These are phyloP conservation scores for Pichia nanzhaoensis DNA, from an alignment of 805 yeast species.

Conservation along the genomic window DNA sequence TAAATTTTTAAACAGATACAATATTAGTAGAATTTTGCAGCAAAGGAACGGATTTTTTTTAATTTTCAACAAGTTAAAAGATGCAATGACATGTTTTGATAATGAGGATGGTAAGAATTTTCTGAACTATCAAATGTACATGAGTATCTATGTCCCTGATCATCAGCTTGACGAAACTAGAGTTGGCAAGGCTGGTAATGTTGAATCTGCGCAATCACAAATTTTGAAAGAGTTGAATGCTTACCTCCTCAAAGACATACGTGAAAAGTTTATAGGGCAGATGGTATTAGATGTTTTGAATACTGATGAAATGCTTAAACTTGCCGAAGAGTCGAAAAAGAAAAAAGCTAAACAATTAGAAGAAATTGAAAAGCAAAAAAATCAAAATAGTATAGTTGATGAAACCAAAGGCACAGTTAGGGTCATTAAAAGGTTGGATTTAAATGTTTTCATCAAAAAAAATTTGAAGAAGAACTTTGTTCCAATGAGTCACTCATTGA, in stretches of 20 bases:
- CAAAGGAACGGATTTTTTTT: constrained; percentile 65
- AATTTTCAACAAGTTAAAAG: constrained; percentile 54
- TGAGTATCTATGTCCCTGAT: constrained; percentile 53
- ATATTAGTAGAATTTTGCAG: constrained; percentile 58
- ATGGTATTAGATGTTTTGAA: constrained; percentile 53
- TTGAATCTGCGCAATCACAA: constrained; percentile 52
- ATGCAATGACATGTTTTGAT: constrained; percentile 54
- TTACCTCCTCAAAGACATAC: constrained; percentile 61
- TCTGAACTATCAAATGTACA: constrained; percentile 41
- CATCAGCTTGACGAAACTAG: constrained; percentile 27
- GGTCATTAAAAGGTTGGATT: constrained; percentile 12
- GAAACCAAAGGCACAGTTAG: constrained; percentile 5
- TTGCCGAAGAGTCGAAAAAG: constrained; percentile 20
- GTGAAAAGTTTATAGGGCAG: constrained; percentile 69
- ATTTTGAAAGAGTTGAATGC: constrained; percentile 58
- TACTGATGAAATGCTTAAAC: constrained; percentile 38
- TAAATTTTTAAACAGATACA: constrained; percentile 48
- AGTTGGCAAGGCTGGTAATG: constrained; percentile 29
- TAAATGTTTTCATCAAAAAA: constrained; percentile 10
- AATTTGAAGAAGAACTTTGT: constrained; percentile 7
- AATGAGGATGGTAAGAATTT: constrained; percentile 53
- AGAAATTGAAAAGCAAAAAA: constrained; percentile 8
- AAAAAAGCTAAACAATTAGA: constrained; percentile 16
- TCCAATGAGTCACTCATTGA: constrained; percentile 52
- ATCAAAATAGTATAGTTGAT: constrained; percentile 11